These are phyloP conservation scores for Fraxinus anomala DNA, from an alignment of 257 asterid species.

Conservation along the genomic window DNA sequence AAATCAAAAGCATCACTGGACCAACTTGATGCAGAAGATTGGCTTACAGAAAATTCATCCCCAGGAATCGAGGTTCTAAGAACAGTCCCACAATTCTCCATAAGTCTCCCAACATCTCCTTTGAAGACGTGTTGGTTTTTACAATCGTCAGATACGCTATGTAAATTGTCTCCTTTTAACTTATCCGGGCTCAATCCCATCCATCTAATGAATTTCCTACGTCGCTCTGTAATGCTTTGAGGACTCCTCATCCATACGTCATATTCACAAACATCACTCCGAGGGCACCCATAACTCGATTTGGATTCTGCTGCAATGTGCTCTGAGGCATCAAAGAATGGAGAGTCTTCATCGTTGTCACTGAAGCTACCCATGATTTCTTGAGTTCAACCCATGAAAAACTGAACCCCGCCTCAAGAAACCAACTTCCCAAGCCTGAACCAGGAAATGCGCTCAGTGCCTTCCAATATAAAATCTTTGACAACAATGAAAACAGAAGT, in stretches of 20 bases:
- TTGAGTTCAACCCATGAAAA: conserved; percentile 65
- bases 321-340: conserved; percentile 73
- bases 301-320: conserved; percentile 47
- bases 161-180: conserved; percentile 22
- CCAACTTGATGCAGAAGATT: background rate
- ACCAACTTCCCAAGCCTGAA: conserved; percentile 35
- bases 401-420: conserved; percentile 41
- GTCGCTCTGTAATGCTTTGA: conserved; percentile 66
- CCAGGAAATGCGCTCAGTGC: conserved; percentile 57
- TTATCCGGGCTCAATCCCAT: conserved; percentile 48
- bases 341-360: conserved; percentile 48
- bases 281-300: conserved; percentile 28
- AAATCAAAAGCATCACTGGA: conserved; percentile 31
- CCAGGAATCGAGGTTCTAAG: conserved; percentile 43
- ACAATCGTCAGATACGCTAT: conserved; percentile 8
- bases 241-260: conserved; percentile 70
- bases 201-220: conserved; percentile 59
- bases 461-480: conserved; percentile 51
- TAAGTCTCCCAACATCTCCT: background rate
- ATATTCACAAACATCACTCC: conserved; percentile 40
- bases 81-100: conserved; percentile 46
- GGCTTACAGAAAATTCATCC: conserved; percentile 30
- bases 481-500: conserved; percentile 32
- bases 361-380: conserved; percentile 68
- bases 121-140: conserved; percentile 27